Evolutionary conservation across 306 rosid genomes (phyloP), one percentile per base, ranked within the genome.

Genomic region (Cotoneaster glaucophyllus): DNA sequence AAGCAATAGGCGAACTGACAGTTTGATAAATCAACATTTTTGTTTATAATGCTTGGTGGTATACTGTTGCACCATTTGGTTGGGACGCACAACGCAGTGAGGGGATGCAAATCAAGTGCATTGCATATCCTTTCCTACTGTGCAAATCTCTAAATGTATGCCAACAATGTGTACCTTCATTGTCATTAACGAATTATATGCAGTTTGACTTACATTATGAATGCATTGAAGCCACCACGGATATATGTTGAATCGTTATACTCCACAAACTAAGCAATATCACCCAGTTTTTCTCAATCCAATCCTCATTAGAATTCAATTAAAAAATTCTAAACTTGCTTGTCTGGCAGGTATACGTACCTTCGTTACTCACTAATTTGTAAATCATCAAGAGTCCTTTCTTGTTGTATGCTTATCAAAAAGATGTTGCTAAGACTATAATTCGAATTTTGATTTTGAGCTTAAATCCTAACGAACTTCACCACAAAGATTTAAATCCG

Each of bases 21-120:
- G 17, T n/a, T 64, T 32, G 69, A 32, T 32, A 24, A 59, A 59
- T 59, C 32, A 25, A 25, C 11, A 13, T 2, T 31, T 59, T 59
- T 6, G 25, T 4, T 25, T 25, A 0, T 29, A 45, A 34, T 34
- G 26, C 26, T 65, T 65, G 26, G 53, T 14, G 14, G 8, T 6
- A 57, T 85, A 72, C 70, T 78, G 71, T 85, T 71, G 80, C 84
- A 80, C 59, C 82, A 78, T 79, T 83, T 74, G 50, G 70, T 64
- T 83, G 90, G 83, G 2, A 39, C 11, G 43, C 43, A 7, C 41
- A 81, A 84, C 72, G 76, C 96, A 89, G 95, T 52, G 91, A 91
- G 82, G 91, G 97, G 67, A 77, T 88, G 44, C 91, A 84, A 79
- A 75, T 89, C 84, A 88, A 91, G 81, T 88, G 88, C 80, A 37